Percentiles rank a stretch among this genome's conserved stretches.
Evolutionary conservation across 371 early-diverging fungal species (phyloP).

Genomic region (Rhizopus delemar): DNA sequence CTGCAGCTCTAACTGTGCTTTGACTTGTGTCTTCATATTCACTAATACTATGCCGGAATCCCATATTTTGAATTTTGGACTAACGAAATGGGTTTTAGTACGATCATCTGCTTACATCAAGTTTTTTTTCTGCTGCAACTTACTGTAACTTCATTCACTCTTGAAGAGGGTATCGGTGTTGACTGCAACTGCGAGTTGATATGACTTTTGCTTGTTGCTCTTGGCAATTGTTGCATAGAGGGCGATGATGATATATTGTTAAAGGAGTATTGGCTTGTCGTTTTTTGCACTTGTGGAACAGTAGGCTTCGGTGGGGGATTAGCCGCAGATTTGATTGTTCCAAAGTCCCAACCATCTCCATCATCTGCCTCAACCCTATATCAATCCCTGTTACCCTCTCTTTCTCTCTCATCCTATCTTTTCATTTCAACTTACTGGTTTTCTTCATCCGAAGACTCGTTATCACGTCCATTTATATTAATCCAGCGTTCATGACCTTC

Average conservation of each 20-base stretch:
- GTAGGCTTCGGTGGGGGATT: conserved; percentile 29
- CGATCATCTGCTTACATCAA: no score
- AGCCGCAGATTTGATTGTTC: conserved; percentile 53
- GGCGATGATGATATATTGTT: conserved; percentile 15
- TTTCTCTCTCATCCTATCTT: neutral
- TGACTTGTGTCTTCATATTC: conserved; percentile 33
- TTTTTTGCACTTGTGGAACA: conserved; percentile 21
- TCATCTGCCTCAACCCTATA: conserved; percentile 33
- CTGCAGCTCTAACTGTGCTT: conserved; percentile 41
- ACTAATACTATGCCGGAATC: conserved; percentile 23
- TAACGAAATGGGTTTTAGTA: neutral
- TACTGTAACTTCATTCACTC: conserved; percentile 29
- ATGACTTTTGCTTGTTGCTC: conserved; percentile 25
- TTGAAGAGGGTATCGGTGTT: conserved; percentile 12
- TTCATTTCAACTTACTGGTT: conserved; percentile 36
- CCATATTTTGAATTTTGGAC: conserved; percentile 24
- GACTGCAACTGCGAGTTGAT: conserved; percentile 14
- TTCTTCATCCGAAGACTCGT: conserved; percentile 64
- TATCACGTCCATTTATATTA: conserved; percentile 53
- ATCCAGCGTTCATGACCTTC: conserved; percentile 82
- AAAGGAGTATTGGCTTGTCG: conserved; percentile 34
- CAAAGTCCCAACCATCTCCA: conserved; percentile 58
- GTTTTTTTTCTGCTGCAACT: conserved; percentile 1
- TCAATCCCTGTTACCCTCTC: conserved; percentile 6
- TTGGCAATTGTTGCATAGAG: conserved; percentile 16